phyloP scores from a whole-genome alignment of 257 asterid species.

The Apocynum venetum region DNA sequence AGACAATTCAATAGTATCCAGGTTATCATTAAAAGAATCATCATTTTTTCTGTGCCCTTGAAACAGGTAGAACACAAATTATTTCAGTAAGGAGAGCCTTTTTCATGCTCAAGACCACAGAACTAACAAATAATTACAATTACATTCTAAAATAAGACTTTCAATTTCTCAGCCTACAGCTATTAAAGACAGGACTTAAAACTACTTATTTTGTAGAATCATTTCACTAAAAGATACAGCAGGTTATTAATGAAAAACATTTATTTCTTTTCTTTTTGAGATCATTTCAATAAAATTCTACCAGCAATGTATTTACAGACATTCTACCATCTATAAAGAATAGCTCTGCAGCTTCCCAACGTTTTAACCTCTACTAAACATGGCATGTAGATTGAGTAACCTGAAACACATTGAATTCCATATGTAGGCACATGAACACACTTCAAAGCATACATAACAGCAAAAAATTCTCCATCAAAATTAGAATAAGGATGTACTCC shows the following conservation, averaged over 20 bases:
- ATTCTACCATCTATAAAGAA: not conserved
- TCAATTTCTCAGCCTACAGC: not conserved
- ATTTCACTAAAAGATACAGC: not conserved
- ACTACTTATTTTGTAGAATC: not conserved
- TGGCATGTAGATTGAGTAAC: not conserved
- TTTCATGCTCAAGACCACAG: not conserved
- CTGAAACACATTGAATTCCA: not conserved
- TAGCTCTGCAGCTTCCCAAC: not conserved
- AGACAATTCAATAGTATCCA: not conserved
- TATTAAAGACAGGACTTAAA: not conserved
- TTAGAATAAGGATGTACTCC: not conserved
- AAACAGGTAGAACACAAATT: not conserved
- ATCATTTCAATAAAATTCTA: not conserved
- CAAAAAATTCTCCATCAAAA: not conserved
- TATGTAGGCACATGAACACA: not conserved
- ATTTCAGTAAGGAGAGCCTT: not conserved
- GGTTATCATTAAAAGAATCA: not conserved
- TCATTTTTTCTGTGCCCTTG: not conserved
- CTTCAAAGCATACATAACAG: not conserved
- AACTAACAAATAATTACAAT: not conserved
- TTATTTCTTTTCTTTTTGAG: not conserved
- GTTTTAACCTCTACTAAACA: not conserved
- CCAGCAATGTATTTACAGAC: not conserved
- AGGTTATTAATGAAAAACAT: not conserved
- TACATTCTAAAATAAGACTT: not conserved